Base-by-base conservation (phyloP, 768 basidiomycete genomes). In the Pleurotus tuoliensis region DNA sequence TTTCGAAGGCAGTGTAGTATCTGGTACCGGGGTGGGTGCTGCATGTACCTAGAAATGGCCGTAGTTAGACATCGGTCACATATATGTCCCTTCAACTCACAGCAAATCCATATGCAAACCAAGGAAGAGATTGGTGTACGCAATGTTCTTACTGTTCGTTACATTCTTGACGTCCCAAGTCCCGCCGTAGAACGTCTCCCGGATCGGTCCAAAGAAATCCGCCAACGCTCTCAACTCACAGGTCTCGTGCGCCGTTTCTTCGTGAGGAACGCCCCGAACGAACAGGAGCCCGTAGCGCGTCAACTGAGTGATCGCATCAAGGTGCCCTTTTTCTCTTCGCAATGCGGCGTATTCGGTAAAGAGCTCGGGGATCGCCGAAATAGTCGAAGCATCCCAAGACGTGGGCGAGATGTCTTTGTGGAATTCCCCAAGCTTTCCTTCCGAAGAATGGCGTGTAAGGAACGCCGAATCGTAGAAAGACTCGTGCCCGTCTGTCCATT, bases 21-120 rank as follows among this genome's bases (percentile, higher is more conserved):
- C 67, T 98, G 96, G 70, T 90, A 94, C 18, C 91, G 85, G 0
- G 96, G 96, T 1, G 96, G 96, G 59, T 87, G 80, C 61, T 92
- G 82, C 64, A 94, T 95, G 71, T 98, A 97, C 52, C 94, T 95
- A 64, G 30, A 34, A 9, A 13, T 3, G 18, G 15, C 43, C 34
- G 55, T 37, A 52, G 16, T 22, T 44, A 34, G 54, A 46, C 4
- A 53, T 27, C 51, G 43, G 50, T 4, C 22, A 34, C 59, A 4
- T 43, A 39, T 30, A 30, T n/a, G 37, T 20, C 18, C n/a, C 16
- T 11, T 34, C 15, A 9, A 78, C 92, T 61, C 65, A 95, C 93
- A 90, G 71, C 0, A 98, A 74, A 73, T 98, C 96, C 89, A 92
- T 92, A 65, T 98, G 95, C 18, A 95, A 67, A 0, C 88, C 95